A percentile compares a stretch with the other conserved stretches of the same genome.
phyloP scores from a whole-genome alignment of 495 filamentous ascomycete species.

The Xylaria flabelliformis region DNA sequence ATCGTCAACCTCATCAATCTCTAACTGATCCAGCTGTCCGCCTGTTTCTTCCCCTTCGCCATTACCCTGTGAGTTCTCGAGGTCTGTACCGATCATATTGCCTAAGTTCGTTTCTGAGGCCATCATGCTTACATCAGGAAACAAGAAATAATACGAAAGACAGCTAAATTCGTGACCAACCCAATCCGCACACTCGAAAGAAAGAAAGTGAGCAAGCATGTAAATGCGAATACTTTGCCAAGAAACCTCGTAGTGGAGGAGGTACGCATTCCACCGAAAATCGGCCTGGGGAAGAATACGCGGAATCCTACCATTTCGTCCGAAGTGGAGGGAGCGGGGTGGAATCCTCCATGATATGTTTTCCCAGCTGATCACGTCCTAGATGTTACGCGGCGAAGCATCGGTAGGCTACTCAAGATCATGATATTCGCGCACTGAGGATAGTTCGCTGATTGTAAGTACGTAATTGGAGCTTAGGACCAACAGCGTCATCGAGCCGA shows the following conservation, averaged over 20 bases:
- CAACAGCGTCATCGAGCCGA: not conserved
- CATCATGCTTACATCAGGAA: not conserved
- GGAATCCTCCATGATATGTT: not conserved
- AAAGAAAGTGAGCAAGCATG: no score
- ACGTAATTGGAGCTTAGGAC: not conserved
- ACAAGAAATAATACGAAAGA: not conserved
- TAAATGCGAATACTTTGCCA: not conserved
- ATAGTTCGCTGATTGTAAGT: not conserved
- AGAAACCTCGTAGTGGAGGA: not conserved
- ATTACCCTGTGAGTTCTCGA: not conserved
- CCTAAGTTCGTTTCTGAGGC: not conserved
- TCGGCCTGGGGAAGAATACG: not conserved
- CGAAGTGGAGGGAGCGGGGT: not conserved
- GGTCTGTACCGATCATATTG: not conserved
- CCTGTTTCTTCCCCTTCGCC: not conserved
- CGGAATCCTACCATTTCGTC: conserved; percentile 6
- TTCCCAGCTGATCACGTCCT: not conserved
- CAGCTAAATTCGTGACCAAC: not conserved
- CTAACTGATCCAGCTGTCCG: conserved; percentile 16
- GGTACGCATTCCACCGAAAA: not conserved
- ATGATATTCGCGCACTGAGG: not conserved
- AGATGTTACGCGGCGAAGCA: no score
- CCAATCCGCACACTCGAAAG: not conserved
- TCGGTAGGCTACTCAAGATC: not conserved
- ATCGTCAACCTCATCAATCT: conserved; percentile 16